A percentile compares a stretch with the other conserved stretches of the same genome.
These are phyloP conservation scores for Spiromastix sp. DNA, from an alignment of 2,329 filamentous ascomycete species.

Conservation along the genomic window DNA sequence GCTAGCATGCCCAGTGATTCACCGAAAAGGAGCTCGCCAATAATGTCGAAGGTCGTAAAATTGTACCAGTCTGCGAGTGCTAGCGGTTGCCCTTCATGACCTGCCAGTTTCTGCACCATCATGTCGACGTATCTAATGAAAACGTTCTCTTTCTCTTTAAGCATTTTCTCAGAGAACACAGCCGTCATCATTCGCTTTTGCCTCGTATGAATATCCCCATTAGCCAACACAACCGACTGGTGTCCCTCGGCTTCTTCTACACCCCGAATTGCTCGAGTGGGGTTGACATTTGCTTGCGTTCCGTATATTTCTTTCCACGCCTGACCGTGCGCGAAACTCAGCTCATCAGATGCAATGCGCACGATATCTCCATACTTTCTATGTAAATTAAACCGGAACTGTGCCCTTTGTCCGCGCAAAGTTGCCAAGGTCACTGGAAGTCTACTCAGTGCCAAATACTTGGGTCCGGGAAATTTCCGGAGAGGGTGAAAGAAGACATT, in stretches of 20 bases:
- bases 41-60: constrained; percentile 17
- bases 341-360: constrained; percentile 19
- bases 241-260: constrained; percentile 6
- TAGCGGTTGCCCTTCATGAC: constrained; percentile 5
- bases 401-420: constrained; percentile 4
- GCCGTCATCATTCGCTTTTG: constrained; percentile 25
- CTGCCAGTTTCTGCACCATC: constrained; percentile 9
- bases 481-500: constrained; percentile 17
- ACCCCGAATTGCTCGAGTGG: constrained; percentile 5
- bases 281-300: constrained; percentile 7
- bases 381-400: constrained; percentile 14
- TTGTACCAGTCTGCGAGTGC: constrained; percentile 16
- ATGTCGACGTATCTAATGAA: constrained; percentile 18
- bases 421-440: constrained; percentile 7
- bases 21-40: constrained; percentile 16
- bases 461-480: constrained; percentile 15
- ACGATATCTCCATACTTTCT: constrained; percentile 19
- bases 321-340: constrained; percentile 15
- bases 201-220: constrained; percentile 17
- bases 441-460: constrained; percentile 10
- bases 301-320: constrained; percentile 23
- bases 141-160: constrained; percentile 29
- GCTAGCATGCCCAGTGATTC: constrained; percentile 13
- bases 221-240: constrained; percentile 10
- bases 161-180: constrained; percentile 34